Evolutionary conservation across 1,284 basidiomycete species (phyloP), one percentile per base, ranked within the genome.

Genomic region (Melampsora americana): DNA sequence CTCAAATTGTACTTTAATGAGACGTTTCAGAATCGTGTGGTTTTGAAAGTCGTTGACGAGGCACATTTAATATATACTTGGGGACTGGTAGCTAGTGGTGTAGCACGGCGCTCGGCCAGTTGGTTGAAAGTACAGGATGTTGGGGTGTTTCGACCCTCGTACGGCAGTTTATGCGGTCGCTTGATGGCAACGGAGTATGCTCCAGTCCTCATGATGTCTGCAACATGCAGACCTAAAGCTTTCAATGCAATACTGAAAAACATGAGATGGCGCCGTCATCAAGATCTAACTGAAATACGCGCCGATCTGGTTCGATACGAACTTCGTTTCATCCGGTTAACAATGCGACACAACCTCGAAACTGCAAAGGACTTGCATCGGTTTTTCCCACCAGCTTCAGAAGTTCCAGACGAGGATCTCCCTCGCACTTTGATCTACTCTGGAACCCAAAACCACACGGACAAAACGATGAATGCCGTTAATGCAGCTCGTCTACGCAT

Each of bases 181-280:
- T 28, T 70, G 11, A 23, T 70, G 14, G 12, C 30, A 4, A 46
- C 53, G 2, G 16, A 35, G 28, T 5, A 44, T 9, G 28, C 12
- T 3, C 69, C 60, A 30, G 44, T 71, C 1, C 23, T 71, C 4
- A 26, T 71, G 5, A 53, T 56, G 28, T 68, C 66, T 3, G 66
- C 46, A 1, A 53, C 66, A 23, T 68, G 46, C 30, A 12, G 46
- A 12, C 69, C 69, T 14, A 23, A 23, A 18, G 69, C 69, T 26
- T 46, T 71, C 18, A n/a, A 26, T 26, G 69, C 60, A 16, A 71
- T 71, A 44, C 48, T 61, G 7, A 5, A 60, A 7, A 71, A 62
- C 14, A 28, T 71, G 1, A 61, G 60, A n/a, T 23, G 59, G 35
- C 9, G 35, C 35, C 35, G 9, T 3, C 9, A 35, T 9, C 3